Base-by-base conservation (phyloP, 768 basidiomycete genomes). In the Zangia roseola region DNA sequence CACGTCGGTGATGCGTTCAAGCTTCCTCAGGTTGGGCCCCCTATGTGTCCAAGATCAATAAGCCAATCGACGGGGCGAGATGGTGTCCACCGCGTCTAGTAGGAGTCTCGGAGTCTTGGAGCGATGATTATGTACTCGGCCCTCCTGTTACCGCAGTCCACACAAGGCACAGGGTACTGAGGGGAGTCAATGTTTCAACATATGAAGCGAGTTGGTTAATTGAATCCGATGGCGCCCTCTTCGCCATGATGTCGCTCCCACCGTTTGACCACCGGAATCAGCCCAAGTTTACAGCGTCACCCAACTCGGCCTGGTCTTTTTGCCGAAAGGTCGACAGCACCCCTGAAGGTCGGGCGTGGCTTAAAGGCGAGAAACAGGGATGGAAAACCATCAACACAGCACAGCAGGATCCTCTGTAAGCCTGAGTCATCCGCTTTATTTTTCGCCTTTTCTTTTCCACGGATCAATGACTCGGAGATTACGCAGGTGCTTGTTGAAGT, bases 331-430 rank as follows among this genome's bases (percentile, higher is more conserved):
- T 71, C 14, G 53, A 56, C n/a, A 58, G 52, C 6, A 69, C 65
- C 0, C 54, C 65, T 4, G 53, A 47, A 2, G 72, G 71, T 1
- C 48, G 45, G n/a, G 59, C 45, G 13, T 73, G 72, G 72, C 6
- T 66, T 21, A 58, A 62, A 45, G 70, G 68, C 16, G 72, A 70
- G 45, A 45, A 63, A n/a, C 56, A 61, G 9, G 72, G 72, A 20
- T 74, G 70, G 70, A 68, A 60, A 21, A 42, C 52, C 21, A 54
- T 71, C 41, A 56, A 72, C 36, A 59, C 72, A 0, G 57, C 60
- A 16, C 61, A 60, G 13, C 37, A 63, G 21, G 69, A 67, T 37
- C 56, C 48, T 7, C 5, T 16, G 72, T 73, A 53, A 44, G 60
- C 33, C 38, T n/a, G n/a, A n/a, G n/a, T n/a, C n/a, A n/a, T n/a